Percentiles rank a stretch among this genome's conserved stretches.
Conservation (phyloP, 1,139 yeast genomes). For the Geotrichum restrictum region DNA sequence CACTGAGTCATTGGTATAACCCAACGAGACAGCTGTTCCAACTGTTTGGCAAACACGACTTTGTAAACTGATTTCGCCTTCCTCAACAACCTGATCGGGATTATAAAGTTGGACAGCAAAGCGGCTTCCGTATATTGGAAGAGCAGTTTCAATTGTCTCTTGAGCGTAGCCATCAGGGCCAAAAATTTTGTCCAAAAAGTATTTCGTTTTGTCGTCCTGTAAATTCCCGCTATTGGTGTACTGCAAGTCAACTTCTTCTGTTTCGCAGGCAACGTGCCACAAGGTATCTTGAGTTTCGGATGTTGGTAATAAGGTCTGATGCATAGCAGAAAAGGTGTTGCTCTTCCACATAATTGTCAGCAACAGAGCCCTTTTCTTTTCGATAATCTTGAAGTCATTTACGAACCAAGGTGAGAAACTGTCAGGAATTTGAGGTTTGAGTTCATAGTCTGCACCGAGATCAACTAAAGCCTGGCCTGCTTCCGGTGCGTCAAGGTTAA, state of each 20-base stretch:
- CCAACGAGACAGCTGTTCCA: conserved; percentile 31
- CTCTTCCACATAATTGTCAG: conserved; percentile 59
- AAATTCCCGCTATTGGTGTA: conserved; percentile 7
- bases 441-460: conserved; percentile 34
- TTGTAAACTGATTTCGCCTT: conserved; percentile 30
- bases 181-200: conserved; percentile 45
- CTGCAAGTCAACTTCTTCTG: conserved; percentile 15
- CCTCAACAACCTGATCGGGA: conserved; percentile 9
- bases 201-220: conserved; percentile 37
- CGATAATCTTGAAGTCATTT: conserved; percentile 34
- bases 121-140: conserved; percentile 39
- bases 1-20: conserved; percentile 8
- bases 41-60: conserved; percentile 37
- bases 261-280: conserved; percentile 15
- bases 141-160: conserved; percentile 45
- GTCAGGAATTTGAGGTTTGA: conserved; percentile 33
- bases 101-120: conserved; percentile 23
- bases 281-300: background rate
- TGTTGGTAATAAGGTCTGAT: conserved; percentile 25
- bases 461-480: conserved; percentile 33
- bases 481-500: conserved; percentile 25
- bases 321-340: conserved; percentile 51
- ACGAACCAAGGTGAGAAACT: conserved; percentile 50
- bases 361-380: conserved; percentile 29
- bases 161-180: conserved; percentile 48